A percentile compares a stretch with the other conserved stretches of the same genome.
Conservation (phyloP, 441 rosid genomes). For the Cnidoscolus chayamansa region DNA sequence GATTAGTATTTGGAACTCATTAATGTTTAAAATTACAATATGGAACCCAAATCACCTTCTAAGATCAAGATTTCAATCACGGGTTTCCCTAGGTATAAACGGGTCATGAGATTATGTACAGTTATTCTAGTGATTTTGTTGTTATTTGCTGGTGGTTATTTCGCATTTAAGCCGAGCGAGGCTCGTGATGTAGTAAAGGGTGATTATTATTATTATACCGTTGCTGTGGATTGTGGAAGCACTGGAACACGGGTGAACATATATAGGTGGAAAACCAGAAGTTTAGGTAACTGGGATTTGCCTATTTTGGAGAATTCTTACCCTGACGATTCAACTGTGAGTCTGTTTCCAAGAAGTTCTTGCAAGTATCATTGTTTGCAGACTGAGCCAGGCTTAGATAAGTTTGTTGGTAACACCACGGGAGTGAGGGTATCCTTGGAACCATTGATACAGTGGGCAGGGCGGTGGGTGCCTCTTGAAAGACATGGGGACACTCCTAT, state of each 20-base stretch:
- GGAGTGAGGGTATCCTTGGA: constrained; percentile 45
- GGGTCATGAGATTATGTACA: constrained; percentile 22
- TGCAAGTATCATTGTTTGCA: constrained; percentile 61
- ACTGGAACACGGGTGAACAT: constrained; percentile 57
- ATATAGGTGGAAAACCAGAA: constrained; percentile 40
- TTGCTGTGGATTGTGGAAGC: constrained; percentile 68
- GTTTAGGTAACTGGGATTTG: constrained; percentile 20
- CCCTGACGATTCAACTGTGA: constrained; percentile 33
- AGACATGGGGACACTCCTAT: constrained; percentile 47
- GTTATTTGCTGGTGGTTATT: constrained; percentile 25
- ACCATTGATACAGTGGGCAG: constrained; percentile 43
- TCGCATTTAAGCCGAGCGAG: constrained; percentile 24
- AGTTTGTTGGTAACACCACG: constrained; percentile 45
- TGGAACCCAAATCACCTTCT: constrained; percentile 57
- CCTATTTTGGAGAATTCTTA: constrained; percentile 44
- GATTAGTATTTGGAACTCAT: constrained; percentile 18
- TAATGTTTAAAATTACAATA: constrained; percentile 23
- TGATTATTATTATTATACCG: constrained; percentile 31
- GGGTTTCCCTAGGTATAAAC: constrained; percentile 25
- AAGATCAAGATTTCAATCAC: constrained; percentile 32
- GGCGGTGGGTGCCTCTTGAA: constrained; percentile 44
- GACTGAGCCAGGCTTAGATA: constrained; percentile 61
- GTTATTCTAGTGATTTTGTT: constrained; percentile 26
- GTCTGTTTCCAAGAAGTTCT: constrained; percentile 21
- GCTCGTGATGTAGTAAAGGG: constrained; percentile 11